Evolutionary conservation across 2,329 filamentous ascomycete species (phyloP), one percentile per base, ranked within the genome.

Genomic region (Fusarium globosum): DNA sequence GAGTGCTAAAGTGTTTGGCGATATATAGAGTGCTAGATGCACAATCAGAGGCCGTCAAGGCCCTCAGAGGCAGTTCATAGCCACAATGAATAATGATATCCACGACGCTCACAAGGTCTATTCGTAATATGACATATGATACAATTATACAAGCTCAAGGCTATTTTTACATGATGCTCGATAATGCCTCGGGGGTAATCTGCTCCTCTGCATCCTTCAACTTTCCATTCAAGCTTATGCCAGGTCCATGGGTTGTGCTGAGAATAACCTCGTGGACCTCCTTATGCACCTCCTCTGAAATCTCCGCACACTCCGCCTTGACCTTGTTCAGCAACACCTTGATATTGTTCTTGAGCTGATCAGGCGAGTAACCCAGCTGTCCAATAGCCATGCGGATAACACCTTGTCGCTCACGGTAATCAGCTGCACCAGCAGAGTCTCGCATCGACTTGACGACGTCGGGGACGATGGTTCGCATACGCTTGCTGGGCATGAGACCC

Each of bases 381-480:
- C 96, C 96, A 70, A 99, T 89, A n/a, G 95, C 92, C 87, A 98
- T 89, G 68, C 95, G 88, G 62, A 99, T 90, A 36, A 96, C 94
- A 21, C 95, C 96, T 74, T 91, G 83, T 75, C 92, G 89, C 85
- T 99, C 96, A 80, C 94, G 91, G 85, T 97, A 99, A 76, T 95
- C 91, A 60, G 92, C 93, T 61, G 92, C 94, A 70, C 96, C 95
- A 20, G 94, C 90, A 83, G 97, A 91, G 75, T 96, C 94, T 78
- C 89, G 90, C 78, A 99, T 93, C 39, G 91, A 88, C n/a, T 86
- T 83, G 61, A 88, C 88, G 21, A 97, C 89, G 80, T 97, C 93
- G 79, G 89, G 92, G 30, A 97, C 94, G 63, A 99, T 93, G 1
- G 96, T 98, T 73, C 94, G 95, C 71, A 90, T 90, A 87, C 97